phyloP scores from a whole-genome alignment of 345 rosid genomes.

The Euphorbia tirucalli region DNA sequence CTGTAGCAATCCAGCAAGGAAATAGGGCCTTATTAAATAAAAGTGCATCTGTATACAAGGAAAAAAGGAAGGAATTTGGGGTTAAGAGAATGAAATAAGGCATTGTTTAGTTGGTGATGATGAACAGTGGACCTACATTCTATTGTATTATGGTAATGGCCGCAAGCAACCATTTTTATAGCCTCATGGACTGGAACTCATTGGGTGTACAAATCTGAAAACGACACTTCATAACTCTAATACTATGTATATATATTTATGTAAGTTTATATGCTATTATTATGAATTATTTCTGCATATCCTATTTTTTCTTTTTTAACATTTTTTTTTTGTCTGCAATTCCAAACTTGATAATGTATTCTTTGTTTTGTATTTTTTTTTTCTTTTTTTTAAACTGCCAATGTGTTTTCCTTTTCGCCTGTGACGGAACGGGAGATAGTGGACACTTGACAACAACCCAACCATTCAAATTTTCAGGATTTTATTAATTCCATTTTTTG shows the following conservation, averaged over 20 bases:
- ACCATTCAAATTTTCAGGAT: too few relatives aligned
- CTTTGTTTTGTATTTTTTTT: background rate
- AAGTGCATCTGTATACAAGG: background rate
- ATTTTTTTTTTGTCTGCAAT: conserved; percentile 1
- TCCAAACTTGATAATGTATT: too few relatives aligned
- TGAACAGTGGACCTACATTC: conserved; percentile 24
- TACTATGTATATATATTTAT: background rate
- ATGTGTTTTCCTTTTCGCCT: conserved; percentile 16
- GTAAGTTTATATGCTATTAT: background rate
- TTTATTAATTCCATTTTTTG: too few relatives aligned
- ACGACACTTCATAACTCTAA: conserved; percentile 10
- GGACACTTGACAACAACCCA: conserved; percentile 1
- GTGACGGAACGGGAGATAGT: conserved; percentile 8
- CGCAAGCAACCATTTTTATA: conserved; percentile 18
- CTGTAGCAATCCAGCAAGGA: conserved; percentile 9
- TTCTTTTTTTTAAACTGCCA: too few relatives aligned
- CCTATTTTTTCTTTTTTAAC: too few relatives aligned
- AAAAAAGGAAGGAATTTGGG: too few relatives aligned
- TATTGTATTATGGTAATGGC: background rate
- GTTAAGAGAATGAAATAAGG: too few relatives aligned
- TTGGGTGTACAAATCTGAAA: conserved; percentile 17
- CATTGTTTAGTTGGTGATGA: background rate
- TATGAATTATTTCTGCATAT: background rate
- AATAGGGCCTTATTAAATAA: conserved; percentile 12
- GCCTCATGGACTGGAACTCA: background rate